phyloP scores from a whole-genome alignment of 352 stramenopile genomes.

The Globisporangium spiculum region DNA sequence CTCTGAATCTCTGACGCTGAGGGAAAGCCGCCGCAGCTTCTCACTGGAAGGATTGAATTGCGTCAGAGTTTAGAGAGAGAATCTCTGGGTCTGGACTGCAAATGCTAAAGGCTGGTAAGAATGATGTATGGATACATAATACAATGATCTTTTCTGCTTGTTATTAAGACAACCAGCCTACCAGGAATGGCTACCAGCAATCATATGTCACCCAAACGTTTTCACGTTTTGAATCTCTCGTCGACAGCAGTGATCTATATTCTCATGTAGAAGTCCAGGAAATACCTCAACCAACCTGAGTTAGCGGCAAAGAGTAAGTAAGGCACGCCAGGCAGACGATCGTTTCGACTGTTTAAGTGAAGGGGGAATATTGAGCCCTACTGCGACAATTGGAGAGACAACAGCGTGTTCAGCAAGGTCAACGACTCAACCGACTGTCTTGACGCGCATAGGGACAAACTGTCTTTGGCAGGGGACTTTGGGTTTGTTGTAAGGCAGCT shows the following conservation, averaged over 20 bases:
- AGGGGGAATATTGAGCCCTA: background rate
- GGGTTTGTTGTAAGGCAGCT: background rate
- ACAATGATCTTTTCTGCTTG: too few species aligned
- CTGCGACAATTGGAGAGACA: conserved; percentile 1
- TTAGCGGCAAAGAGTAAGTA: background rate
- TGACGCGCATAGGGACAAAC: background rate
- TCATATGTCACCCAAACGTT: too few species aligned
- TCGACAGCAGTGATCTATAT: too few species aligned
- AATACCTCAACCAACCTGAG: too few species aligned
- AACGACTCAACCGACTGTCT: background rate
- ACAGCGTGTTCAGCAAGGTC: background rate
- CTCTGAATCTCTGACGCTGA: too few species aligned
- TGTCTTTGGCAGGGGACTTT: background rate
- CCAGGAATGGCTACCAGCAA: too few species aligned
- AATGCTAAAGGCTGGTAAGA: too few species aligned
- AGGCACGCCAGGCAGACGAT: background rate
- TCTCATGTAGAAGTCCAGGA: too few species aligned
- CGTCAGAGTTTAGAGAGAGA: background rate
- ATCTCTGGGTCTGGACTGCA: background rate
- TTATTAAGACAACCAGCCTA: too few species aligned
- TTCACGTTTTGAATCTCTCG: too few species aligned
- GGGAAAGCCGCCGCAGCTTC: too few species aligned
- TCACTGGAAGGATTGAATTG: background rate
- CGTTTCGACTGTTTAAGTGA: background rate
- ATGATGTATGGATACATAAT: too few species aligned